phyloP scores from a whole-genome alignment of 192 early-diverging fungal genomes.

The Thamnidium elegans region DNA sequence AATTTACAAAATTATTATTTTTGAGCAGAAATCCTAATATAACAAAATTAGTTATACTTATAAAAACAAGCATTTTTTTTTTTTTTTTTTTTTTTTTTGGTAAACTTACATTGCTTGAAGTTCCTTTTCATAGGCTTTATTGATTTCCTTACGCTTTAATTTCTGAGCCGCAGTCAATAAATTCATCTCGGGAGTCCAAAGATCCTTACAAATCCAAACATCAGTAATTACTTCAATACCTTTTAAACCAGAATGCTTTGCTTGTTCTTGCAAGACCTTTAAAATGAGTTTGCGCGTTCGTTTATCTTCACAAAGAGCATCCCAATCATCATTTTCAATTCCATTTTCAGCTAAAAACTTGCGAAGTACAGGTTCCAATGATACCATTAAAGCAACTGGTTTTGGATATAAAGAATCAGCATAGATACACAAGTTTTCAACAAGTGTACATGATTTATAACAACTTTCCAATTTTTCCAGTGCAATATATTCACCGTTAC shows the following conservation, averaged over 20 bases:
- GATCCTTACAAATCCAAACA: slow-evolving; percentile 65
- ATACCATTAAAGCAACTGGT: slow-evolving; percentile 75
- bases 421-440: slow-evolving; percentile 79
- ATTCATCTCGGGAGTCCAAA: slow-evolving; percentile 87
- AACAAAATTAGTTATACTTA: too few relatives aligned
- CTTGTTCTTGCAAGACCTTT: slow-evolving; percentile 48
- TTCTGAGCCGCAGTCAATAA: slow-evolving; percentile 92
- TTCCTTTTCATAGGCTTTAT: slow-evolving; percentile 53
- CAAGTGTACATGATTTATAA: slow-evolving; percentile 71
- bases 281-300: slow-evolving; percentile 52
- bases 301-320: slow-evolving; percentile 50
- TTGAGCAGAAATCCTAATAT: too few relatives aligned
- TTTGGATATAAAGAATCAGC: slow-evolving; percentile 68
- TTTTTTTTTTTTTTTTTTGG: too few relatives aligned
- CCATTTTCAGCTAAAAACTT: slow-evolving; percentile 45
- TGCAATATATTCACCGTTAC: slow-evolving; percentile 72
- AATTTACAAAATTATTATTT: too few relatives aligned
- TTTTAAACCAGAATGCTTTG: slow-evolving; percentile 63
- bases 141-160: slow-evolving; percentile 78
- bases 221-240: slow-evolving; percentile 71
- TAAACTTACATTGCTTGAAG: slow-evolving; percentile 52
- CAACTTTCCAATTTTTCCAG: slow-evolving; percentile 58
- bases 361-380: slow-evolving; percentile 54
- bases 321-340: slow-evolving; percentile 42
- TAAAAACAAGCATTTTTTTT: too few relatives aligned